A percentile compares a stretch with the other conserved stretches of the same genome.
Conservation (phyloP, 139 green algal species). For the Tetradesmus obliquus region DNA sequence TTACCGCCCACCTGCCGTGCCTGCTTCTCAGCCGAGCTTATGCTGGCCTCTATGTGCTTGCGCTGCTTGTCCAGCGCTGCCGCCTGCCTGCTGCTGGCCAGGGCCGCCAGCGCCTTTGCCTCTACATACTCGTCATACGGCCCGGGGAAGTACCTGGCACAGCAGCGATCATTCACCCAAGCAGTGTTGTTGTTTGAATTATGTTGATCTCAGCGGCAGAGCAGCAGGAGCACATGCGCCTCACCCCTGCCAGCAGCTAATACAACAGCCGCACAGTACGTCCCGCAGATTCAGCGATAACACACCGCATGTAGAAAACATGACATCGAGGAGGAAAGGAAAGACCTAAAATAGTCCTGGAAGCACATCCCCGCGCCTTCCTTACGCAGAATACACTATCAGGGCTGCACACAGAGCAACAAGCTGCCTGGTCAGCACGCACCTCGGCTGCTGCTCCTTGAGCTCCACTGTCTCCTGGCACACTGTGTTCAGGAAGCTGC, state of each 20-base stretch:
- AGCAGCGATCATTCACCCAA: neutral
- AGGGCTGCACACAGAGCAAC: too few relatives aligned
- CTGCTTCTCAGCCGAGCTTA: slow-evolving; percentile 41
- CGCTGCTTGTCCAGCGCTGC: slow-evolving; percentile 58
- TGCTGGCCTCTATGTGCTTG: slow-evolving; percentile 49
- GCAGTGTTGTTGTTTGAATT: neutral
- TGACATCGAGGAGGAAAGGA: too few relatives aligned
- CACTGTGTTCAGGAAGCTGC: slow-evolving; percentile 61
- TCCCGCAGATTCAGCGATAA: too few relatives aligned
- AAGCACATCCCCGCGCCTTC: too few relatives aligned
- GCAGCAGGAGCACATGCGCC: too few relatives aligned
- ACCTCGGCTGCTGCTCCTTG: slow-evolving; percentile 42
- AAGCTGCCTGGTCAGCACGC: too few relatives aligned
- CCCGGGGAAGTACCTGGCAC: slow-evolving; percentile 43
- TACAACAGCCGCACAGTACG: too few relatives aligned
- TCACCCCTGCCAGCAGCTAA: too few relatives aligned
- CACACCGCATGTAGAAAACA: too few relatives aligned
- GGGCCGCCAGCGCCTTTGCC: slow-evolving; percentile 29
- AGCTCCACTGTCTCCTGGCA: slow-evolving; percentile 52
- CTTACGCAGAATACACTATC: too few relatives aligned
- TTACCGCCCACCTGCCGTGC: slow-evolving; percentile 26
- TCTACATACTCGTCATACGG: slow-evolving; percentile 70
- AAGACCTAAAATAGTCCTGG: too few relatives aligned
- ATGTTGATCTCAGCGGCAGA: neutral
- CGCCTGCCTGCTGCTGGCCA: slow-evolving; percentile 33